phyloP scores from a whole-genome alignment of 768 basidiomycete species.

The Trametes gibbosa region DNA sequence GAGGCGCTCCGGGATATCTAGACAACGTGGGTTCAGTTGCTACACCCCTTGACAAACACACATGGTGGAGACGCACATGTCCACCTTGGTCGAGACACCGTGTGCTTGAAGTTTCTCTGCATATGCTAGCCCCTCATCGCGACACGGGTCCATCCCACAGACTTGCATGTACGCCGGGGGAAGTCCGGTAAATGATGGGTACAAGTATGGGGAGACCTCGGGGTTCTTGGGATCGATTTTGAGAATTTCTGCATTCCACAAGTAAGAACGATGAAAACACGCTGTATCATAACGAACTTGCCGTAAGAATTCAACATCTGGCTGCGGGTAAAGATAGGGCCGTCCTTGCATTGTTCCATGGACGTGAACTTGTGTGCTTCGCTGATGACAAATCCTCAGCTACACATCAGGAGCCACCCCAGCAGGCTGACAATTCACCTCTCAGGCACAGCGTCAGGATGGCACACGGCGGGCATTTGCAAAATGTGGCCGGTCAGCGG shows the following conservation, averaged over 20 bases:
- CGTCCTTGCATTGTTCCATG: conserved; percentile 23
- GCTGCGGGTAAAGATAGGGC: conserved; percentile 9
- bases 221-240: conserved; percentile 7
- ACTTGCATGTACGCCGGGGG: conserved; percentile 26
- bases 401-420: not conserved
- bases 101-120: conserved; percentile 22
- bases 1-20: conserved; percentile 29
- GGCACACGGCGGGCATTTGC: conserved; percentile 19
- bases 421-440: not conserved
- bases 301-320: not conserved
- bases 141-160: conserved; percentile 25
- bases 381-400: conserved; percentile 6
- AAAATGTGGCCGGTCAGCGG: conserved; percentile 26
- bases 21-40: no score
- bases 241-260: not conserved
- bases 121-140: conserved; percentile 30
- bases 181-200: conserved; percentile 16
- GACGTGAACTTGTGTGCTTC: conserved; percentile 21
- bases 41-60: no score
- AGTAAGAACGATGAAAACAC: not conserved
- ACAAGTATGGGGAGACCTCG: conserved; percentile 21
- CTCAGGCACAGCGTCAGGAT: conserved; percentile 20
- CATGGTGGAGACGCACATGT: conserved; percentile 22
- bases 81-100: conserved; percentile 24
- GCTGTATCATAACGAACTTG: not conserved